Evolutionary conservation across 2,329 filamentous ascomycete genomes (phyloP), one percentile per base, ranked within the genome.

Genomic region (Beauveria brongniartii): DNA sequence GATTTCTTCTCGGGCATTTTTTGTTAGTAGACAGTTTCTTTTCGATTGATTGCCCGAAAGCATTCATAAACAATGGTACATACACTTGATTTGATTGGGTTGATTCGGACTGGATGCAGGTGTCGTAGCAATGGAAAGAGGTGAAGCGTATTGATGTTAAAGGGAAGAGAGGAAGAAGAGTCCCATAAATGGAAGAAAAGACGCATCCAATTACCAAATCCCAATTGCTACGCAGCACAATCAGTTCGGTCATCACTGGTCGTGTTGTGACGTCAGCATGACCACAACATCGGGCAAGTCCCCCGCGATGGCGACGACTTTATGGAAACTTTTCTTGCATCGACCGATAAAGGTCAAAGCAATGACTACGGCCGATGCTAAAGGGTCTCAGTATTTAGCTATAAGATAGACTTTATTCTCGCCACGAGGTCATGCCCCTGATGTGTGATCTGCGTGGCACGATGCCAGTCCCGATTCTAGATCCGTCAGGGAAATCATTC

Each of bases 191-290:
- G 22, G 3, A n/a, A 55, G n/a, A 55, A 48, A 51, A 48, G 55
- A 59, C 24, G 54, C n/a, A 56, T 47, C 57, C 48, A 59, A 59
- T 59, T 40, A 50, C 22, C 5, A 59, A 24, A 50, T n/a, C 8
- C 28, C 48, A n/a, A 44, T 59, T 59, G 53, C n/a, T 26, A 50
- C 9, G 10, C 40, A 46, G 40, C 44, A 20, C 30, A 20, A 41
- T 20, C 22, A 7, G 5, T 12, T 41, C 14, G 9, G 26, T 47
- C 18, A 40, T 20, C 14, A n/a, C 40, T 40, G 41, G 50, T 20
- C 20, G 20, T 26, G n/a, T 30, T 59, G 57, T 59, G 57, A 59
- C 57, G 57, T 59, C 57, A 59, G 57, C n/a, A 59, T 59, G 57
- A 59, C 57, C 37, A 20, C 41, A 22, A 20, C 57, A 53, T 48